Evolutionary conservation across 1,284 basidiomycete species (phyloP), one percentile per base, ranked within the genome.

Genomic region (Cutaneotrichosporon sp.): DNA sequence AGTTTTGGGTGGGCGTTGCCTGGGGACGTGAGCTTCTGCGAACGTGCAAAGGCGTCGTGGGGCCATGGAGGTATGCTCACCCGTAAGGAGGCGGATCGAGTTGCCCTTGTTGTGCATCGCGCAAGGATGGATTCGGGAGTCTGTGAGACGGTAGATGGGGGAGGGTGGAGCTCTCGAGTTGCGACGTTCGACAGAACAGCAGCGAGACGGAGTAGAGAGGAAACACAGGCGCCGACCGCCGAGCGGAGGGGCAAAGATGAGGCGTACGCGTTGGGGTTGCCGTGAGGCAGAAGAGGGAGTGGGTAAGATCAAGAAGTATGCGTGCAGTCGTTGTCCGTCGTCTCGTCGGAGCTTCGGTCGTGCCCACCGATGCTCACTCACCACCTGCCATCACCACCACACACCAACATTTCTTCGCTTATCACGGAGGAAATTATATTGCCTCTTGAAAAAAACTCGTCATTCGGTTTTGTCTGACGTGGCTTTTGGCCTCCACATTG

Each of bases 1-100:
- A 98, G 87, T 82, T 91, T 88, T 61, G 92, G 91, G 79, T 98
- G 94, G 75, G 90, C 91, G 80, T 97, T 98, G 75, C 94, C 92
- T 97, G 35, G 38, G 30, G 44, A n/a, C 23, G 36, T 53, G 35
- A 52, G 53, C 46, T 40, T 30, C 7, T 30, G 26, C 26, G 26
- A 5, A 10, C 26, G n/a, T n/a, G n/a, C n/a, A n/a, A n/a, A n/a
- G 26, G 21, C 26, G 39, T 3, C 13, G 36, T 35, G 17, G n/a
- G 36, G 15, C 4, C 23, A 34, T 39, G 18, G 10, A 30, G 26
- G 26, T 10, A 43, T n/a, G 60, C 85, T 67, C 65, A 89, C 91
- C 93, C 69, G 93, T 84, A 61, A 97, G 80, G 64, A 97, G 83
- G 77, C 88, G 85, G 78, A 97, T 89, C 58, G 88, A 88, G 76